Base-by-base conservation (phyloP, 2,329 filamentous ascomycete species). In the Calonectria crousiana region DNA sequence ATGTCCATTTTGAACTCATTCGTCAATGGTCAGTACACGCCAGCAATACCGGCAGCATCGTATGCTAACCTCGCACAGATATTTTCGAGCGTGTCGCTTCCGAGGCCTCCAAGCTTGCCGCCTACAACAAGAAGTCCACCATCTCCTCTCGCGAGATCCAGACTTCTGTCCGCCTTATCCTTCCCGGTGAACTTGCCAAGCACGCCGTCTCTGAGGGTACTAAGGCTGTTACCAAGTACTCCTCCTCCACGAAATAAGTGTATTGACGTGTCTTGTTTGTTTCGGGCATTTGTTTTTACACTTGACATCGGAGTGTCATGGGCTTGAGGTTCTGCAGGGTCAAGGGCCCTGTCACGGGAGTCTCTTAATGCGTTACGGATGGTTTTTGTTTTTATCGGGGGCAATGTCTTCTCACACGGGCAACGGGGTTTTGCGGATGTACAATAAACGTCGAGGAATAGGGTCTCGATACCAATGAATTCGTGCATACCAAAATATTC, bases 91-190 rank as follows among this genome's bases (percentile, higher is more conserved):
- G 97, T 83, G 96, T 99, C 82, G 97, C 97, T 79, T 98, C 97
- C 74, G 97, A 99, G 89, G 97, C 97, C 67, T 98, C 95, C 86
- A 99, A 99, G 94, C 94, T 99, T 76, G 97, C 97, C 82, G 97
- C 97, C 78, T 99, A 99, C 92, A 99, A 99, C 94, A 99, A 98
- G 94, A 99, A 99, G 92, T 98, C 96, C 67, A 99, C 97, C 86
- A 99, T 99, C 89, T 98, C 96, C 69, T 98, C 97, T 81, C 94
- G 97, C 85, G 97, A 99, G 90, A 99, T 99, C 86, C 97, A 99
- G 92, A 99, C 97, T 82, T 98, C 97, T 82, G 97, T 99, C 82
- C 94, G 97, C 81, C 93, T 99, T 77, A 99, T 99, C 89, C 94
- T 99, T 69, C 97, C 97, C 60, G 97, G 97, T 90, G 97, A 99